Conservation (phyloP, 2,329 filamentous ascomycete species). For the Chaetomium sp. region DNA sequence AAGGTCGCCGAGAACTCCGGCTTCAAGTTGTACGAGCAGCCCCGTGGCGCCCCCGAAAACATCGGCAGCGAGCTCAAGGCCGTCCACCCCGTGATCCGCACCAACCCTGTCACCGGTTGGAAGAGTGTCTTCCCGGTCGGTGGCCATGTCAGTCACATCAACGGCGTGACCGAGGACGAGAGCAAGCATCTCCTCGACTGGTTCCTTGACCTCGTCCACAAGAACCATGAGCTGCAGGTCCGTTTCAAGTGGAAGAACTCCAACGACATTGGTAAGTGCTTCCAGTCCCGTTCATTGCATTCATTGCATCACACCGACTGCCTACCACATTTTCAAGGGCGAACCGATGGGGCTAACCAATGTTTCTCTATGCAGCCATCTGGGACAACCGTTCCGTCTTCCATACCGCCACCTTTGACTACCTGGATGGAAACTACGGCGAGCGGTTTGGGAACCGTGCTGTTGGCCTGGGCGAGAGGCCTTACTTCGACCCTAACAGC, state of each 20-base stretch:
- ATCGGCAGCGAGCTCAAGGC: constrained; percentile 43
- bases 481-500: constrained; percentile 47
- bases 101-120: constrained; percentile 59
- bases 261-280: constrained; percentile 35
- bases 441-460: constrained; percentile 45
- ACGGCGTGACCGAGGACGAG: constrained; percentile 38
- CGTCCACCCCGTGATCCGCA: constrained; percentile 51
- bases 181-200: constrained; percentile 36
- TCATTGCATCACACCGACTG: background rate
- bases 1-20: constrained; percentile 33
- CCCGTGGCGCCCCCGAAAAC: constrained; percentile 49
- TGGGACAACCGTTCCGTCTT: constrained; percentile 57
- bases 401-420: constrained; percentile 54
- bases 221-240: constrained; percentile 45
- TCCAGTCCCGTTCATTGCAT: background rate
- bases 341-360: too few species aligned
- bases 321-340: too few species aligned
- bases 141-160: constrained; percentile 37
- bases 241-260: constrained; percentile 39
- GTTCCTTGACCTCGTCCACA: constrained; percentile 36
- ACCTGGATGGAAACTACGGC: constrained; percentile 39
- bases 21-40: constrained; percentile 40
- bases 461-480: constrained; percentile 49
- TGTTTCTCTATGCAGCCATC: constrained; percentile 34
- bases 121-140: constrained; percentile 46